Evolutionary conservation across 345 rosid species (phyloP).

Genomic region (Brassica cretica): DNA sequence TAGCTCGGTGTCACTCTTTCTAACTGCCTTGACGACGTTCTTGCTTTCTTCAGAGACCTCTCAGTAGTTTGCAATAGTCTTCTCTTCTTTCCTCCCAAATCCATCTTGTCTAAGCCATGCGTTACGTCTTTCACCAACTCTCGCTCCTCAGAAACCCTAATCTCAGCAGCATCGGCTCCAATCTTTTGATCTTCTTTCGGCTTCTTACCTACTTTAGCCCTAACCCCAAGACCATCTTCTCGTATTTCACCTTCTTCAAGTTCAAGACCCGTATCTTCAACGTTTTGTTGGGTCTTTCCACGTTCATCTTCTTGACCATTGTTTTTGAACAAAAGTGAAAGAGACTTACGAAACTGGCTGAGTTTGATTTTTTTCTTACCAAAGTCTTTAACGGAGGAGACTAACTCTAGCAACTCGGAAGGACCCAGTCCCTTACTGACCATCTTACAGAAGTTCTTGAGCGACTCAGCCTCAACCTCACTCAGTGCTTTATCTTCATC

Average conservation of each 20-base stretch:
- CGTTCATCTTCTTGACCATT: background rate
- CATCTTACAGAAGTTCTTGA: background rate
- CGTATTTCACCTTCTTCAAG: slow-evolving; percentile 10
- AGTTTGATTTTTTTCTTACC: background rate
- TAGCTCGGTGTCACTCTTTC: background rate
- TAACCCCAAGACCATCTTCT: background rate
- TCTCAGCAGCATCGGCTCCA: background rate
- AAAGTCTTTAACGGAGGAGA: background rate
- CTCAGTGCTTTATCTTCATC: background rate
- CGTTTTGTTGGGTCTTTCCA: background rate
- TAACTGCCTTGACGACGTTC: background rate
- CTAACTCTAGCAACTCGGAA: background rate
- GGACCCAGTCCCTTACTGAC: background rate
- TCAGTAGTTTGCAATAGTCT: background rate
- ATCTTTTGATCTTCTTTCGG: background rate
- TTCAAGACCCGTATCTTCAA: background rate
- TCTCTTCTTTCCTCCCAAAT: background rate
- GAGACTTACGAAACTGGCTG: background rate
- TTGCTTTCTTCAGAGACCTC: background rate
- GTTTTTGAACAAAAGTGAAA: background rate
- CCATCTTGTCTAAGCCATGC: background rate
- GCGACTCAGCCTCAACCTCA: background rate
- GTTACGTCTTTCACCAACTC: background rate
- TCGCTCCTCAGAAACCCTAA: background rate
- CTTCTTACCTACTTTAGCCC: background rate